Evolutionary conservation across 1,284 basidiomycete species (phyloP), one percentile per base, ranked within the genome.

Genomic region (Peniophora sp.): DNA sequence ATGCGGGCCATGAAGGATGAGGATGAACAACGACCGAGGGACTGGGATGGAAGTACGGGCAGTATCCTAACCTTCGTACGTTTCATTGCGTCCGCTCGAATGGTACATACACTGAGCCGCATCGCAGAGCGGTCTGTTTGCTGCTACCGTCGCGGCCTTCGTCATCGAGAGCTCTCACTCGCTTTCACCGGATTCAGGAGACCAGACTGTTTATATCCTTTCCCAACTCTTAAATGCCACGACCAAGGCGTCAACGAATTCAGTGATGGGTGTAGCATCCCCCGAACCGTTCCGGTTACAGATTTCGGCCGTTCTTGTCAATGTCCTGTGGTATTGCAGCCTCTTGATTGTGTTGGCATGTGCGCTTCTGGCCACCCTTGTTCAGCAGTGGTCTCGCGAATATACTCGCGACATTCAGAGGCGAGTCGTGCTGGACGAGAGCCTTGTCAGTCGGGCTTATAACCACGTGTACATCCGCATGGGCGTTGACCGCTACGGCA

Each of bases 121-220:
- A 37, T 35, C 27, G 2, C 14, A 63, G 62, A 60, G 62, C 12
- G 62, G 60, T 18, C 53, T 64, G 5, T 64, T 61, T 49, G 62
- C 64, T 14, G 61, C 62, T 1, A 58, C 59, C 3, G 45, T 65
- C 9, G 62, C 63, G 3, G 57, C 61, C 1, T 61, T 65, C 41
- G 48, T 63, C 8, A 49, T 62, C 17, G 58, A 61, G 39, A 59
- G 58, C 9, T 60, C 58, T 44, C 32, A 55, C 20, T 55, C 45
- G 20, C 51, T 66, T 2, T 52, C 56, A 24, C 51, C 55, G 1
- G 55, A 62, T 43, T 46, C 51, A 1, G 43, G 44, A n/a, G 24
- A 56, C n/a, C 41, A 42, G 0, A 49, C 59, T 1, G 50, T 55
- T 1, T 47, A 49, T 14, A 44, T 64, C 8, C 52, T 66, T 15